A percentile compares a stretch with the other conserved stretches of the same genome.
phyloP scores from a whole-genome alignment of 208 protist species.

The Leishmania tropica region DNA sequence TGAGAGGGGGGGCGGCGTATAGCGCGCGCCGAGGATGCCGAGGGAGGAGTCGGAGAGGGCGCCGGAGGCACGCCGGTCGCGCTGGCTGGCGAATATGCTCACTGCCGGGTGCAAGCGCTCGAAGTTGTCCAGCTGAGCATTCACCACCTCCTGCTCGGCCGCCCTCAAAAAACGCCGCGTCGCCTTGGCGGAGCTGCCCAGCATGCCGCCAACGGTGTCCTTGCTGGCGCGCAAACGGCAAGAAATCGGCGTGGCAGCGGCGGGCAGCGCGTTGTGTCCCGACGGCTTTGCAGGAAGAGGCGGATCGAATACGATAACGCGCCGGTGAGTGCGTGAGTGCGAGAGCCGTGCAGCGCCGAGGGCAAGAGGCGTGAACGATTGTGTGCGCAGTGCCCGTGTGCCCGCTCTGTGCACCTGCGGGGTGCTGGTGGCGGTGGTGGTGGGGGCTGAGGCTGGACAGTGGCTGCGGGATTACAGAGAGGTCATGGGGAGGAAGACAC shows the following conservation, averaged over 20 bases:
- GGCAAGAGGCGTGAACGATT: neutral
- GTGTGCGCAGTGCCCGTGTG: neutral
- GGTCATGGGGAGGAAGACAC: neutral
- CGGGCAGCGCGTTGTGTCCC: neutral
- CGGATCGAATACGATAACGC: neutral
- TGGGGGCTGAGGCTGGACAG: neutral
- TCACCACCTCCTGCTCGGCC: constrained; percentile 20
- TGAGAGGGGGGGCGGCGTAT: neutral
- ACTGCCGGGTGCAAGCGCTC: constrained; percentile 12
- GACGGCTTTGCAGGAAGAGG: neutral
- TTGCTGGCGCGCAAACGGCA: neutral
- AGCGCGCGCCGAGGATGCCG: neutral
- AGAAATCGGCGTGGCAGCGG: neutral
- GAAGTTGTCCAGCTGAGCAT: constrained; percentile 19
- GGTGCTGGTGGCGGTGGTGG: neutral
- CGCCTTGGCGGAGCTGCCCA: constrained; percentile 1
- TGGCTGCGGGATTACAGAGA: neutral
- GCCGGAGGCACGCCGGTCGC: neutral
- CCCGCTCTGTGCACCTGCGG: neutral
- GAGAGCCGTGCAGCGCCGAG: neutral
- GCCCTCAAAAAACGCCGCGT: neutral
- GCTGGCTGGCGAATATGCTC: neutral
- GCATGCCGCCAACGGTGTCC: neutral
- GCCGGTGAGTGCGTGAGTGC: neutral
- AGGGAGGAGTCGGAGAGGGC: constrained; percentile 25